These are phyloP conservation scores for Fragaria nilgerrensis DNA, from an alignment of 306 rosid genomes.

Conservation along the genomic window DNA sequence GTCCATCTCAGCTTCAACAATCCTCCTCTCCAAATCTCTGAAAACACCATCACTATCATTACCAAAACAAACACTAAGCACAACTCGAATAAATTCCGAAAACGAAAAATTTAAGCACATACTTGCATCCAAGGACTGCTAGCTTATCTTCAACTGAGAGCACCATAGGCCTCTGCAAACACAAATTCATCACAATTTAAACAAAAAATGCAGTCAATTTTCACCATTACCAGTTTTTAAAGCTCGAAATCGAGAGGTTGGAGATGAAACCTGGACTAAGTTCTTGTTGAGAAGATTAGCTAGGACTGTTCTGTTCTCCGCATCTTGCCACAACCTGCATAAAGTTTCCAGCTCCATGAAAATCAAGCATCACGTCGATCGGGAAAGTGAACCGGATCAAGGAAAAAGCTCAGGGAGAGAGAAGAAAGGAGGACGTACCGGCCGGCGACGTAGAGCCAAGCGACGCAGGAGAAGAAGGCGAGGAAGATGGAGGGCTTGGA, in stretches of 20 bases:
- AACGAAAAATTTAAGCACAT: not conserved
- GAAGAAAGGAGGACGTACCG: slow-evolving; percentile 39
- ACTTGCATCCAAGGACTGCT: slow-evolving; percentile 86
- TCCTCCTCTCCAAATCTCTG: slow-evolving; percentile 89
- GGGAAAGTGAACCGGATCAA: slow-evolving; percentile 1
- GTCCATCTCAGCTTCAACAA: slow-evolving; percentile 96
- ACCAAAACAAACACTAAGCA: slow-evolving; percentile 1
- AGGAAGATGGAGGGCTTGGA: slow-evolving; percentile 73
- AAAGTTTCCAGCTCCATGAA: not conserved
- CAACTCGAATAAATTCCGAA: not conserved
- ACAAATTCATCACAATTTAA: not conserved
- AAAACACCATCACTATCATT: slow-evolving; percentile 10
- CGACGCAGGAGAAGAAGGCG: slow-evolving; percentile 92
- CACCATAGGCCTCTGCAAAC: slow-evolving; percentile 72
- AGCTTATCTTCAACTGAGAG: slow-evolving; percentile 89
- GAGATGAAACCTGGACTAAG: slow-evolving; percentile 56
- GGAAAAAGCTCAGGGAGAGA: no score
- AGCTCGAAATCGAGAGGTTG: no score
- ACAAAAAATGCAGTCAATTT: not conserved
- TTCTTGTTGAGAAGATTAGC: slow-evolving; percentile 62
- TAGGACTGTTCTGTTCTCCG: slow-evolving; percentile 78
- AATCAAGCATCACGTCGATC: not conserved
- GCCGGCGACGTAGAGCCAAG: slow-evolving; percentile 99
- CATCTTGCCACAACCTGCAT: slow-evolving; percentile 96
- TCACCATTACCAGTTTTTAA: not conserved